Evolutionary conservation across 2,329 filamentous ascomycete genomes (phyloP), one percentile per base, ranked within the genome.

Genomic region (Clarireedia monteithiana): DNA sequence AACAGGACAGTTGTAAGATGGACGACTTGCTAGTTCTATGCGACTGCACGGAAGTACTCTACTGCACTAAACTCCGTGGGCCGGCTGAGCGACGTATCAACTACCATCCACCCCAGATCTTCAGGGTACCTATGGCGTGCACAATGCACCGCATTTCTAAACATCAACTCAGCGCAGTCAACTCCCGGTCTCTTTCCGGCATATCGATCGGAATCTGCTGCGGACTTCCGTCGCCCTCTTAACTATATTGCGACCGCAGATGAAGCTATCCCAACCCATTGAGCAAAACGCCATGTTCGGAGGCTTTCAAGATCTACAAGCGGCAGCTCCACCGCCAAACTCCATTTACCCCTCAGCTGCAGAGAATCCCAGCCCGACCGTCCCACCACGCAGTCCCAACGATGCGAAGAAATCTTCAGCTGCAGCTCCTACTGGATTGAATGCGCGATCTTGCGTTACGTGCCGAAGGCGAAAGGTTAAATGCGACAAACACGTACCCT

Each of bases 401-500:
- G 56, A 60, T 23, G 53, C 55, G 23, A 55, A 50, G 47, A 61
- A 55, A 38, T 48, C 50, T 20, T 58, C 60, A 7, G 45, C 56
- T 42, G 24, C 55, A 36, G 52, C 58, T 46, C 60, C 64, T 20
- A 62, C 64, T 50, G 64, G 62, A 24, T 56, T 69, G 5, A 64
- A 65, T 56, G 58, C 63, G 26, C 61, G 68, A 26, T 67, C 64
- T 26, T 80, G 78, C 61, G 74, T 79, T 15, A 80, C 77, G 27
- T 81, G 78, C 63, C 69, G 78, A 10, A 73, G 76, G 46, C 74
- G 84, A 59, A 86, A 88, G 70, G 87, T 91, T 54, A 85, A 86
- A 65, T 91, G 87, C 75, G 85, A 91, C 73, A 90, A 90, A 48
- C 48, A 73, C 78, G 81, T 64, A 82, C 88, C 86, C 15, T 91